phyloP scores from a whole-genome alignment of 345 rosid genomes.

The Gossypium arboreum region DNA sequence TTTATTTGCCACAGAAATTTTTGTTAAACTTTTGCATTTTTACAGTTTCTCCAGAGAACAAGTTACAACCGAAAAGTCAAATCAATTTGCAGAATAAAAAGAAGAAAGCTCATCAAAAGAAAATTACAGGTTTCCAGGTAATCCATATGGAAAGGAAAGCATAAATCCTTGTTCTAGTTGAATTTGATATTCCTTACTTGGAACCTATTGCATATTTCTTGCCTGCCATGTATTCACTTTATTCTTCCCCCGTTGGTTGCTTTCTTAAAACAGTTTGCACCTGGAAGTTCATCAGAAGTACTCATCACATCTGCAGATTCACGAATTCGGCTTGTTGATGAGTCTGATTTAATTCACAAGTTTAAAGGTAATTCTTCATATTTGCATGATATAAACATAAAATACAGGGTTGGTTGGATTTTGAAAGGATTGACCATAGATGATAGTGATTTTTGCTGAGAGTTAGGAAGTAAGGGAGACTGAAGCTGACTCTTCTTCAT shows the following conservation, averaged over 20 bases:
- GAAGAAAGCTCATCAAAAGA: constrained; percentile 86
- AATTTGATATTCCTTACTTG: not conserved
- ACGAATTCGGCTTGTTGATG: constrained; percentile 77
- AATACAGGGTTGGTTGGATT: not conserved
- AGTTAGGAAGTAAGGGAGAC: not conserved
- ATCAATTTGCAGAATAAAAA: constrained; percentile 86
- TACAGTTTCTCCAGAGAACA: constrained; percentile 53
- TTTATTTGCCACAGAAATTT: not conserved
- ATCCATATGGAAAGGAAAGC: constrained; percentile 8
- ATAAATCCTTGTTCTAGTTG: constrained; percentile 5
- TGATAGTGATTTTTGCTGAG: not conserved
- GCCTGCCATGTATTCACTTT: constrained; percentile 8
- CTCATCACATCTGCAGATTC: constrained; percentile 96
- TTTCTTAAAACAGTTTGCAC: constrained; percentile 63
- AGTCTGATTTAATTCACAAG: constrained; percentile 75
- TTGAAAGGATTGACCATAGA: constrained; percentile 2
- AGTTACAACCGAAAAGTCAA: constrained; percentile 62
- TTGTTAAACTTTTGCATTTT: not conserved
- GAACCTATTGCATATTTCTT: constrained; percentile 3
- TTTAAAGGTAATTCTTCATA: constrained; percentile 58
- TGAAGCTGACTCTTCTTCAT: not conserved
- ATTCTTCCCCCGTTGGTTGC: constrained; percentile 22
- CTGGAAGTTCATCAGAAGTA: constrained; percentile 90
- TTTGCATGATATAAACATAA: not conserved
- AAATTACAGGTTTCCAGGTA: constrained; percentile 99